Conservation (phyloP, 345 rosid genomes). For the Iberis pinnata region DNA sequence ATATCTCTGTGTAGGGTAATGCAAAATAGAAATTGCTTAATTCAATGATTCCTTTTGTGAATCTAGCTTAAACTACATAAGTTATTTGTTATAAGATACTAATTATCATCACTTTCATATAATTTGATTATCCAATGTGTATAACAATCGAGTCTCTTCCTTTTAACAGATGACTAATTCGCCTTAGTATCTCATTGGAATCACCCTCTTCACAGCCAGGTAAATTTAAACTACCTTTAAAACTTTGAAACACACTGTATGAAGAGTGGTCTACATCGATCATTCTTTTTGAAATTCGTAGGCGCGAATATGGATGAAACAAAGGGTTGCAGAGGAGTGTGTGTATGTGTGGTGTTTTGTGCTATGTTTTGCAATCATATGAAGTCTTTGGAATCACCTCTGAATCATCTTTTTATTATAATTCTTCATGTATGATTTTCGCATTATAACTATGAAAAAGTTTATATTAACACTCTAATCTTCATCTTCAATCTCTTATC, state of each 20-base stretch:
- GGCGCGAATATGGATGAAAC: slow-evolving; percentile 11
- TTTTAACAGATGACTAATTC: slow-evolving; percentile 26
- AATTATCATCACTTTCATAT: not conserved
- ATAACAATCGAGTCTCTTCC: not conserved
- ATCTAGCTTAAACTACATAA: slow-evolving; percentile 1
- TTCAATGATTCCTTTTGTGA: not conserved
- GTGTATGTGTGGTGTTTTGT: slow-evolving; percentile 15
- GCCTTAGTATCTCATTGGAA: slow-evolving; percentile 8
- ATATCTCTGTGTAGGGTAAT: too few relatives aligned
- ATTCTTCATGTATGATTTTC: slow-evolving; percentile 16
- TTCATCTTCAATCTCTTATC: slow-evolving; percentile 4
- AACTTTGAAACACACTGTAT: not conserved
- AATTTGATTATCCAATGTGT: not conserved
- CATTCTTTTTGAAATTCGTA: not conserved
- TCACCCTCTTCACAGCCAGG: slow-evolving; percentile 25
- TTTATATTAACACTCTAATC: slow-evolving; percentile 16
- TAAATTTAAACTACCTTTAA: not conserved
- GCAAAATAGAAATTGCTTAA: too few relatives aligned
- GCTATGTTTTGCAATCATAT: slow-evolving; percentile 13
- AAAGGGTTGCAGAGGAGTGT: slow-evolving; percentile 22
- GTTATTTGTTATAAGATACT: not conserved
- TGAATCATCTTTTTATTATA: not conserved
- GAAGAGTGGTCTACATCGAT: not conserved
- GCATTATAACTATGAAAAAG: slow-evolving; percentile 8
- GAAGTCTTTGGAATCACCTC: slow-evolving; percentile 17